Percentiles rank a stretch among this genome's conserved stretches.
phyloP scores from a whole-genome alignment of 2,329 filamentous ascomycete genomes.

The Pseudogymnoascus destructans region DNA sequence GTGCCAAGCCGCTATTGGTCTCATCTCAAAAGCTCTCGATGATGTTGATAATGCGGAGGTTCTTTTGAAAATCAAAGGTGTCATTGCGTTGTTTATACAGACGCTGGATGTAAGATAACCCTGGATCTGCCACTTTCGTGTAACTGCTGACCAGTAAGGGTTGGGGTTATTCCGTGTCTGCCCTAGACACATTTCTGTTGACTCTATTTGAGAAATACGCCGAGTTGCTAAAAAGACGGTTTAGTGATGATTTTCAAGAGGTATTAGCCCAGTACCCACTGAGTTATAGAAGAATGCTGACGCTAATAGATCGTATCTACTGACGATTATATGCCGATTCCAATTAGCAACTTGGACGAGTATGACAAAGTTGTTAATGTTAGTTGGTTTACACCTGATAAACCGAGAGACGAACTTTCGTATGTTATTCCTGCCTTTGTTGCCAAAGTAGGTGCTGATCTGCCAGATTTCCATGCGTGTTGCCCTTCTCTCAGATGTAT shows the following conservation, averaged over 20 bases:
- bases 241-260: constrained; percentile 93
- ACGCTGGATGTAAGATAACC: constrained; percentile 72
- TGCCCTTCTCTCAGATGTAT: constrained; percentile 99
- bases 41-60: constrained; percentile 80
- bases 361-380: constrained; percentile 94
- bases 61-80: constrained; percentile 85
- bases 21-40: constrained; percentile 68
- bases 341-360: constrained; percentile 77
- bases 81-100: constrained; percentile 88
- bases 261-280: constrained; percentile 29
- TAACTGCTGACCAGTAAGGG: constrained; percentile 38
- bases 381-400: constrained; percentile 88
- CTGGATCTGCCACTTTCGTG: not conserved
- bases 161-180: constrained; percentile 76
- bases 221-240: constrained; percentile 75
- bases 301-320: constrained; percentile 56
- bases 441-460: not conserved
- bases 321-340: constrained; percentile 99
- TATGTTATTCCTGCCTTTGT: constrained; percentile 31
- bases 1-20: constrained; percentile 72
- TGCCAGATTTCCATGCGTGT: constrained; percentile 73
- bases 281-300: constrained; percentile 12
- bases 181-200: constrained; percentile 75
- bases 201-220: constrained; percentile 88
- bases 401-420: constrained; percentile 59